These are phyloP conservation scores for Thelephora terrestris DNA, from an alignment of 1,284 basidiomycete species.

Conservation along the genomic window DNA sequence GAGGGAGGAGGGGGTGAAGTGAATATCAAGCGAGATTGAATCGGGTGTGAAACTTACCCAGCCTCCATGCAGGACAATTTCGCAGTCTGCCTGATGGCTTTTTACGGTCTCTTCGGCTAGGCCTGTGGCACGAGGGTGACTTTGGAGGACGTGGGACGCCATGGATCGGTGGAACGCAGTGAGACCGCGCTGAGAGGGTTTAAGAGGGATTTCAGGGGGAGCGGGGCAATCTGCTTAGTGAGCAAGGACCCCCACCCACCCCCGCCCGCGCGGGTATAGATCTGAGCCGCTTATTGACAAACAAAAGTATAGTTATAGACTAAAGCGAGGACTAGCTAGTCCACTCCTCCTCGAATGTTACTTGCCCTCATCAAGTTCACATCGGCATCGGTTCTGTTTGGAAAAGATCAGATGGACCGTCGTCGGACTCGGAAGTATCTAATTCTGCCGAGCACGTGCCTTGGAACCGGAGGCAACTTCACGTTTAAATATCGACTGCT, in stretches of 20 bases:
- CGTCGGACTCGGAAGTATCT: neutral
- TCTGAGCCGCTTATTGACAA: too few relatives aligned
- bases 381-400: too few relatives aligned
- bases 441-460: too few relatives aligned
- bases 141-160: neutral
- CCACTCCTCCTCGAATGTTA: too few relatives aligned
- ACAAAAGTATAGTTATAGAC: too few relatives aligned
- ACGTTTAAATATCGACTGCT: too few relatives aligned
- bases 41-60: constrained; percentile 32
- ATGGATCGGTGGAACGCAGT: neutral
- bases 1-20: neutral
- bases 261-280: too few relatives aligned
- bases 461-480: too few relatives aligned
- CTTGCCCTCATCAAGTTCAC: too few relatives aligned
- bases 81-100: constrained; percentile 37
- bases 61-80: constrained; percentile 50
- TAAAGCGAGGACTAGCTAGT: too few relatives aligned
- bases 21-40: neutral
- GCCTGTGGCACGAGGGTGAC: constrained; percentile 49
- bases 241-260: too few relatives aligned
- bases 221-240: too few relatives aligned
- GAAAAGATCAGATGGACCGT: neutral
- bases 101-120: constrained; percentile 42
- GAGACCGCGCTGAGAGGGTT: neutral
- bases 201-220: neutral